phyloP scores from a whole-genome alignment of 78 protist species.

The Speleostelium caveatum region DNA sequence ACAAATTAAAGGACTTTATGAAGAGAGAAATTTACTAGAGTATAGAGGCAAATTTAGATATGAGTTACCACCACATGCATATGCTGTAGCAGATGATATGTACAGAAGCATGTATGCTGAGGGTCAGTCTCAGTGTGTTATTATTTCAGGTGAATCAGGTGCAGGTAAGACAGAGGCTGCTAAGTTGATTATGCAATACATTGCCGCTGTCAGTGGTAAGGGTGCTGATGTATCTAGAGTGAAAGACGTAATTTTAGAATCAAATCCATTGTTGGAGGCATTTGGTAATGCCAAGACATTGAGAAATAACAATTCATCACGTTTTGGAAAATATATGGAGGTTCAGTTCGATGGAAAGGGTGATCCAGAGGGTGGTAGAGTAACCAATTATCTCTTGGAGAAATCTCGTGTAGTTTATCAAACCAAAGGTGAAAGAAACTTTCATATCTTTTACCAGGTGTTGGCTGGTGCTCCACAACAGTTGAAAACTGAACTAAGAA shows the following conservation, averaged over 20 bases:
- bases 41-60: conserved; percentile 74
- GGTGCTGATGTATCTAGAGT: conserved; percentile 79
- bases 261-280: conserved; percentile 92
- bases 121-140: conserved; percentile 92
- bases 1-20: conserved; percentile 68
- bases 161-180: conserved; percentile 90
- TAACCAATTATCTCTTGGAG: conserved; percentile 78
- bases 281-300: conserved; percentile 94
- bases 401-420: conserved; percentile 80
- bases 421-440: conserved; percentile 73
- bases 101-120: conserved; percentile 83
- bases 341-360: conserved; percentile 88
- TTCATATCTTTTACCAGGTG: conserved; percentile 84
- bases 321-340: conserved; percentile 89
- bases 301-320: conserved; percentile 88
- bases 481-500: conserved; percentile 54
- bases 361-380: conserved; percentile 86
- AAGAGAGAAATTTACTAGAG: conserved; percentile 69
- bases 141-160: conserved; percentile 92
- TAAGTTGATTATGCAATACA: conserved; percentile 86
- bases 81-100: conserved; percentile 91
- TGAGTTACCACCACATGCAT: conserved; percentile 89
- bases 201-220: conserved; percentile 84
- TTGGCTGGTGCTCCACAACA: conserved; percentile 72
- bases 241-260: conserved; percentile 87